phyloP scores from a whole-genome alignment of 2,329 filamentous ascomycete species.

The Xylariales sp. region DNA sequence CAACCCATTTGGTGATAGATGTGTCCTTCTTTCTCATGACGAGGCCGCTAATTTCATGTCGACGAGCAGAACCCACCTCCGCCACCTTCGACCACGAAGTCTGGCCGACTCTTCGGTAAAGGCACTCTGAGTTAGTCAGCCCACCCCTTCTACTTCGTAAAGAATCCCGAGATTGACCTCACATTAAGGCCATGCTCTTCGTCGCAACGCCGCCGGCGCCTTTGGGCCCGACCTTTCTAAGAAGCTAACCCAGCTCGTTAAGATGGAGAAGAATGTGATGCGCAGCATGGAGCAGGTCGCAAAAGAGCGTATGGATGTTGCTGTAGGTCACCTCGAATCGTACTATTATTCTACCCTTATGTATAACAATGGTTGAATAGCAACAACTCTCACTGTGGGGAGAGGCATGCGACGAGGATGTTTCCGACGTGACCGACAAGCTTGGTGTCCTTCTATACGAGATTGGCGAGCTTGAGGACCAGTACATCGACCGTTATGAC shows the following conservation, averaged over 20 bases:
- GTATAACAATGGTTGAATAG: constrained; percentile 36
- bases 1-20: too few relatives aligned
- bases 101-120: constrained; percentile 82
- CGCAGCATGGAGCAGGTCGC: constrained; percentile 94
- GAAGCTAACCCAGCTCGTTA: constrained; percentile 96
- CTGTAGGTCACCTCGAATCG: constrained; percentile 55
- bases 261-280: constrained; percentile 99
- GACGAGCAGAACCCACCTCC: constrained; percentile 96
- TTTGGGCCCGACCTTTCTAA: constrained; percentile 87
- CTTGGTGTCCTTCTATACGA: constrained; percentile 96
- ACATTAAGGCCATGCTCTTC: constrained; percentile 62
- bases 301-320: constrained; percentile 96
- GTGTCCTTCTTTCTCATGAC: too few relatives aligned
- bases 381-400: constrained; percentile 99
- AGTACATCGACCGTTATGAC: constrained; percentile 98
- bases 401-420: constrained; percentile 91
- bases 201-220: constrained; percentile 70
- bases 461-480: constrained; percentile 96
- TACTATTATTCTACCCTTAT: not conserved
- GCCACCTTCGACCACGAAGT: constrained; percentile 86
- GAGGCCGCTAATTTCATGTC: too few relatives aligned
- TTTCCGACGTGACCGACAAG: constrained; percentile 98
- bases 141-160: not conserved
- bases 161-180: too few relatives aligned
- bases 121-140: constrained; percentile 71